These are phyloP conservation scores for Datura wrightii DNA, from an alignment of 257 asterid species.

Conservation along the genomic window DNA sequence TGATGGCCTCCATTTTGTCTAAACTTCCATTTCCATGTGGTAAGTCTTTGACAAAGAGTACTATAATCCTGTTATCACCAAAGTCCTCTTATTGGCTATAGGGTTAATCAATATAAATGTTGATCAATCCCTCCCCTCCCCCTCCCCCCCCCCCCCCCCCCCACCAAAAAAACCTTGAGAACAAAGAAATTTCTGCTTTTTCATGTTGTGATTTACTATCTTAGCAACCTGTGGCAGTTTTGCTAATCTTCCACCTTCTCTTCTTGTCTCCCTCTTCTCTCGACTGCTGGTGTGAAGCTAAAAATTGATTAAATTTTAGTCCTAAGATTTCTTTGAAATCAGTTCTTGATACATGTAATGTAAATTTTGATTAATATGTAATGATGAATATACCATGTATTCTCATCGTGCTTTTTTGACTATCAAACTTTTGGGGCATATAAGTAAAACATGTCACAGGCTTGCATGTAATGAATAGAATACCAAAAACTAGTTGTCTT, in stretches of 20 bases:
- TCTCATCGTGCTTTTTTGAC: constrained; percentile 17
- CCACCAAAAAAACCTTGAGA: not conserved
- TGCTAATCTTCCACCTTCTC: constrained; percentile 19
- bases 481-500: not conserved
- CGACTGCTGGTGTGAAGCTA: not conserved
- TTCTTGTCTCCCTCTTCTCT: constrained; percentile 1
- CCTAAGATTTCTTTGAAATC: not conserved
- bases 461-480: not conserved
- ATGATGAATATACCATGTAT: not conserved
- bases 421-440: constrained; percentile 4
- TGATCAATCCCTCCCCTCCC: not conserved
- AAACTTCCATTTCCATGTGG: constrained; percentile 76
- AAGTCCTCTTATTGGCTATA: not conserved
- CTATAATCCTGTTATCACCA: constrained; percentile 11
- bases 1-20: constrained; percentile 79
- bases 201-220: not conserved
- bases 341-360: not conserved
- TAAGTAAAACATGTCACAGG: constrained; percentile 13
- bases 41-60: constrained; percentile 42
- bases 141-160: not conserved
- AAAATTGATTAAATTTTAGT: not conserved
- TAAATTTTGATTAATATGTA: constrained; percentile 11
- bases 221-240: constrained; percentile 7
- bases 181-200: not conserved
- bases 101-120: not conserved